A percentile compares a stretch with the other conserved stretches of the same genome.
Evolutionary conservation across 2,329 filamentous ascomycete species (phyloP).

Genomic region (Calonectria leucothoes): DNA sequence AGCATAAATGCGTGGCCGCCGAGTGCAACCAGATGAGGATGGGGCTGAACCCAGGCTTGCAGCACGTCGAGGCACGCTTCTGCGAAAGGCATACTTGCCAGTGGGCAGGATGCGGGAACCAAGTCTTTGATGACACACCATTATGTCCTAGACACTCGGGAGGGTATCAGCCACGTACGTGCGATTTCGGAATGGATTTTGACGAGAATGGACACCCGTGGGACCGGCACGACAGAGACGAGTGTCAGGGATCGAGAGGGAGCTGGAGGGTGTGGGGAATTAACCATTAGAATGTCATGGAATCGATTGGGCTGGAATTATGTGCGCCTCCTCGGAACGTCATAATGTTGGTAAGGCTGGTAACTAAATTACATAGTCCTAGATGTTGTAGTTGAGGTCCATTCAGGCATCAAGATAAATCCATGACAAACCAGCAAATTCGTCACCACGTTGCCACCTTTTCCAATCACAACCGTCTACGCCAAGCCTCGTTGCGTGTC

Average conservation of each 20-base stretch:
- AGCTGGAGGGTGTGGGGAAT: neutral
- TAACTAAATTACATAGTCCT: neutral
- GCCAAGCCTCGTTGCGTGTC: neutral
- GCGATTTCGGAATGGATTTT: slow-evolving; percentile 9
- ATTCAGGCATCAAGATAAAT: neutral
- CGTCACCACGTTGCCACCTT: neutral
- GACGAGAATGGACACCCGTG: neutral
- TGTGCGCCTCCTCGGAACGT: neutral
- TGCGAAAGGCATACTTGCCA: slow-evolving; percentile 38
- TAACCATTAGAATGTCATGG: neutral
- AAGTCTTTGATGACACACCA: slow-evolving; percentile 16
- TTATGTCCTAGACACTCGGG: slow-evolving; percentile 31
- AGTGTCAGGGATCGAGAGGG: neutral
- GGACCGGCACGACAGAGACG: neutral
- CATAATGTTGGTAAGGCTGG: neutral
- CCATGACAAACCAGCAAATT: neutral
- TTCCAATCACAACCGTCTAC: neutral
- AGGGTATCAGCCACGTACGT: neutral
- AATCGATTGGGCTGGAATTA: neutral
- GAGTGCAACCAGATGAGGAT: slow-evolving; percentile 29
- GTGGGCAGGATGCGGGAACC: slow-evolving; percentile 30
- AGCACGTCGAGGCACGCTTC: slow-evolving; percentile 15
- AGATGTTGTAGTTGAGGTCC: neutral
- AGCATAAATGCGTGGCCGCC: slow-evolving; percentile 30
- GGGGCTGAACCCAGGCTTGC: neutral